Evolutionary conservation across 805 yeast species (phyloP), one percentile per base, ranked within the genome.

Genomic region (Komagataella phaffii): DNA sequence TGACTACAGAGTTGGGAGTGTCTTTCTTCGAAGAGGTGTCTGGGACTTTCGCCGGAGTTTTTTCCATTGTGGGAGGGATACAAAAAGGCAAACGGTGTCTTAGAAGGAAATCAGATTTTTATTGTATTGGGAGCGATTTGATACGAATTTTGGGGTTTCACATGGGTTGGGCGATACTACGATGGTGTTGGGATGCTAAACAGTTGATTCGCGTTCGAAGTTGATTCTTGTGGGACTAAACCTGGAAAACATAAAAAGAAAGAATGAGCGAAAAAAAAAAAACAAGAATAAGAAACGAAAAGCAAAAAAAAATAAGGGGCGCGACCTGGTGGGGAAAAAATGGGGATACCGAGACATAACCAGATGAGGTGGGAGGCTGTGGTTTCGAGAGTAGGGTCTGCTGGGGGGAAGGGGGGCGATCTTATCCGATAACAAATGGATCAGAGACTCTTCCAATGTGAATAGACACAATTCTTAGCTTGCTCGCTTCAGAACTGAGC

Each of bases 1-100:
- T 70, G 36, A 62, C 49, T 45, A 49, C 52, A 10, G 51, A 43
- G 7, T 36, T 10, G 12, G 49, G 46, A 7, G 24, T 17, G 7
- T 47, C 18, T 17, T 17, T 47, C 44, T 47, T 24, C 44, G 30
- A 12, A 47, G 40, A 30, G 14, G 40, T 10, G 40, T 8, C 40
- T 30, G 40, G 14, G 40, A 30, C 40, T 30, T 30, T 30, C 40
- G 40, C 40, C 40, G 40, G 40, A 14, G 40, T 30, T 14, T 30
- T 30, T 30, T 30, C 40, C 40, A 30, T 30, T 30, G 14, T 30
- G 12, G 40, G 40, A 12, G 40, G 40, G 40, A 14, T 30, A 30
- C 40, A 8, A 30, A 30, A 8, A 30, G 40, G 40, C 40, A 30
- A 30, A 8, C 40, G 40, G 12, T 30, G 40, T 30, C 40, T 30